Evolutionary conservation across 805 yeast species (phyloP).

Genomic region (Clavispora vitiphila): DNA sequence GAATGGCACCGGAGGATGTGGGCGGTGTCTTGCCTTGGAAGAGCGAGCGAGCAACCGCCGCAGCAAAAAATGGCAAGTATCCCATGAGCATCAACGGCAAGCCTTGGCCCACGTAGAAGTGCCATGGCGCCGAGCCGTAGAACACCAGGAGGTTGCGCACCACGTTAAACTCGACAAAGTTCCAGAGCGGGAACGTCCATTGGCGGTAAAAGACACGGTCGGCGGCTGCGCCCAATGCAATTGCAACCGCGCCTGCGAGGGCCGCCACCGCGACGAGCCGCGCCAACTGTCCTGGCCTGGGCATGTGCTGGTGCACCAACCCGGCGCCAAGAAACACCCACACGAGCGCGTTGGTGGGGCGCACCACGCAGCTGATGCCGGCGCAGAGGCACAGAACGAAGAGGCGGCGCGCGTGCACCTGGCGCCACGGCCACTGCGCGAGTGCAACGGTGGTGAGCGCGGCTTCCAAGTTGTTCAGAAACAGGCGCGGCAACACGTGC

Average conservation of each 20-base stretch:
- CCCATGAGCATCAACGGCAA: slow-evolving; percentile 70
- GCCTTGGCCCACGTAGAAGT: slow-evolving; percentile 79
- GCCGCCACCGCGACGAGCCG: slow-evolving; percentile 17
- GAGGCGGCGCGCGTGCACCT: slow-evolving; percentile 13
- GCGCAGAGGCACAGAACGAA: slow-evolving; percentile 47
- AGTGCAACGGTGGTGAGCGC: slow-evolving; percentile 62
- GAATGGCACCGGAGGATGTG: slow-evolving; percentile 20
- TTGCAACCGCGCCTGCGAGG: slow-evolving; percentile 29
- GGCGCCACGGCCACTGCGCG: slow-evolving; percentile 65
- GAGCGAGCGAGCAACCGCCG: slow-evolving; percentile 3
- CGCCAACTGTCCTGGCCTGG: slow-evolving; percentile 4
- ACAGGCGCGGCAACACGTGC: slow-evolving; percentile 75
- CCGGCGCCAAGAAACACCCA: slow-evolving; percentile 64
- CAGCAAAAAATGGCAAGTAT: slow-evolving; percentile 56
- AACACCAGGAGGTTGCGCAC: slow-evolving; percentile 67
- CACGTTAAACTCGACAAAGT: slow-evolving; percentile 76
- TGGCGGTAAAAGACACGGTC: slow-evolving; percentile 60
- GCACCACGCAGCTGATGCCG: slow-evolving; percentile 56
- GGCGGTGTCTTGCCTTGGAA: slow-evolving; percentile 10
- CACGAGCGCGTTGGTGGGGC: slow-evolving; percentile 80
- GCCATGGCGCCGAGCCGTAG: slow-evolving; percentile 82
- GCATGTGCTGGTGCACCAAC: slow-evolving; percentile 12
- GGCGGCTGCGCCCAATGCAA: slow-evolving; percentile 17
- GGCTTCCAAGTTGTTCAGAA: slow-evolving; percentile 80
- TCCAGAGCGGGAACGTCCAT: slow-evolving; percentile 56